phyloP scores from a whole-genome alignment of 257 asterid genomes.

The Nicotiana paniculata region DNA sequence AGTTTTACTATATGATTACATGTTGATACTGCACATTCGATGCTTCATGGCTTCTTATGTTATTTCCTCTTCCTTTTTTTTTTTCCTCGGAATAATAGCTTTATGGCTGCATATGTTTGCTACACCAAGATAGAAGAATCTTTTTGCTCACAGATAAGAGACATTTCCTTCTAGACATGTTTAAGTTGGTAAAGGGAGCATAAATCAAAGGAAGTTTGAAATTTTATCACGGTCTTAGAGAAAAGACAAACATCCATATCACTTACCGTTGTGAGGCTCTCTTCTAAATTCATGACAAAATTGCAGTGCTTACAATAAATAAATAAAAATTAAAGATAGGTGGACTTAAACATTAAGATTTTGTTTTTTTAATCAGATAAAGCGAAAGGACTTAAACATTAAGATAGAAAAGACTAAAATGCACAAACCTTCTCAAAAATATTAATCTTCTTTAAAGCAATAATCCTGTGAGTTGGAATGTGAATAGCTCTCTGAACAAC shows the following conservation, averaged over 20 bases:
- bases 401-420: not conserved
- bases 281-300: not conserved
- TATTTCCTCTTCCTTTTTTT: too few species aligned
- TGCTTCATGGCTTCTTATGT: not conserved
- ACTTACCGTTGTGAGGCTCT: not conserved
- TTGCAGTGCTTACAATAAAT: not conserved
- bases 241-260: not conserved
- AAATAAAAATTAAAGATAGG: not conserved
- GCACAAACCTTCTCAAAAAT: slow-evolving; percentile 80
- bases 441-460: slow-evolving; percentile 95
- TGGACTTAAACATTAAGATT: not conserved
- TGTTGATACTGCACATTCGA: not conserved
- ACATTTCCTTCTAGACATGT: not conserved
- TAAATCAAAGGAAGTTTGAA: not conserved
- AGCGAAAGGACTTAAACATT: not conserved
- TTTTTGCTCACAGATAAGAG: not conserved
- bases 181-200: not conserved
- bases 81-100: too few species aligned
- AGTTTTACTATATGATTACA: not conserved
- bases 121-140: not conserved
- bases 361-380: too few species aligned
- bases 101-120: not conserved
- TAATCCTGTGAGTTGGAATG: slow-evolving; percentile 86
- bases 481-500: slow-evolving; percentile 98
- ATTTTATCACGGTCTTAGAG: not conserved